Evolutionary conservation across 352 stramenopile species (phyloP).

Genomic region (Aphanomyces stellatus): DNA sequence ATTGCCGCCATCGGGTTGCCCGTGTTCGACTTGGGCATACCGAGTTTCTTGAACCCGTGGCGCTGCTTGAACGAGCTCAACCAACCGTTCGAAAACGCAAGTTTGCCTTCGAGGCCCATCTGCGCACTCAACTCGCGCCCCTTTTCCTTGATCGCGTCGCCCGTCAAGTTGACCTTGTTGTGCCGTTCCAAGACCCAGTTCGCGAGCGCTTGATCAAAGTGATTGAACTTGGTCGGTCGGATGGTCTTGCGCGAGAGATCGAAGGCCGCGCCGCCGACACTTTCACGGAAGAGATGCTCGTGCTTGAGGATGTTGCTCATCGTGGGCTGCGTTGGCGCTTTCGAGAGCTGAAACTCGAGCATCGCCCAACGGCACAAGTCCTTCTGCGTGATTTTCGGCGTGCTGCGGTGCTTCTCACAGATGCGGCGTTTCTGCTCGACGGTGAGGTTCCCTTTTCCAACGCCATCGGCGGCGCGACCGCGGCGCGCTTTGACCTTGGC

Average conservation of each 20-base stretch:
- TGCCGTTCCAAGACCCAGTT: constrained; percentile 84
- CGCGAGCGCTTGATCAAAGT: constrained; percentile 66
- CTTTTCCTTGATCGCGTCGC: constrained; percentile 81
- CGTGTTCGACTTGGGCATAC: constrained; percentile 7
- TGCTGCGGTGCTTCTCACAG: constrained; percentile 79
- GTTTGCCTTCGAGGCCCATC: constrained; percentile 68
- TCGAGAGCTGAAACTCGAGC: constrained; percentile 76
- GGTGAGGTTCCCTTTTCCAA: constrained; percentile 71
- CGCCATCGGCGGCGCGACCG: constrained; percentile 37
- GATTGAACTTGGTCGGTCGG: constrained; percentile 55
- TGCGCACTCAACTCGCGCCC: constrained; percentile 76
- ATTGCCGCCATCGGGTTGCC: constrained; percentile 3
- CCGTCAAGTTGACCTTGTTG: constrained; percentile 65
- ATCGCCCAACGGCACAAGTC: constrained; percentile 81
- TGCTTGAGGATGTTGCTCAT: constrained; percentile 74
- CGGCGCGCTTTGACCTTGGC: constrained; percentile 11
- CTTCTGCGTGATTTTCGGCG: constrained; percentile 81
- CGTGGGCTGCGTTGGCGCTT: constrained; percentile 73
- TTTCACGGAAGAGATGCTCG: constrained; percentile 77
- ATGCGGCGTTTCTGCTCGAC: constrained; percentile 84
- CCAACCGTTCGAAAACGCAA: constrained; percentile 76
- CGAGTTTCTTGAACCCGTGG: constrained; percentile 32
- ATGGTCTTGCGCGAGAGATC: constrained; percentile 83
- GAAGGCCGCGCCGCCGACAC: constrained; percentile 71
- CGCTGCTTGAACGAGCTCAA: constrained; percentile 70